Evolutionary conservation across 2,329 filamentous ascomycete species (phyloP), one percentile per base, ranked within the genome.

Genomic region (Leptographium radiaticola): DNA sequence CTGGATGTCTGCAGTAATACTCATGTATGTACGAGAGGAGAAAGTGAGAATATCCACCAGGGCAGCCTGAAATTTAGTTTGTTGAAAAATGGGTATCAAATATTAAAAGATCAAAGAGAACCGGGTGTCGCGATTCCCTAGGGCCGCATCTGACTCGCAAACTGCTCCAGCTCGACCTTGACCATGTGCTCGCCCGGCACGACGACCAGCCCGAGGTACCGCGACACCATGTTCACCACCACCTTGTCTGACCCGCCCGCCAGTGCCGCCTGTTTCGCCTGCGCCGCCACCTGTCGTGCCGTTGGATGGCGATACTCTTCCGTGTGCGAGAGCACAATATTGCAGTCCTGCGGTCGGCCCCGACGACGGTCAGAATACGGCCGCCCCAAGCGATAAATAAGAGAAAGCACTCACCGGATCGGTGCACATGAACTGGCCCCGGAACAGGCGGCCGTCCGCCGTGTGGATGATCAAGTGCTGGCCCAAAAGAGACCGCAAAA

Each of bases 341-440:
- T 96, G 62, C 80, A 81, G 58, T 95, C 87, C 89, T 95, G 61
- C 25, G 25, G 25, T 25, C 25, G 25, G 25, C 25, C 25, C 25
- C 25, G 25, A 2, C 10, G 4, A 6, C 34, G 54, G n/a, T 33
- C 39, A 39, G 39, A 13, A 42, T 31, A 51, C n/a, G 31, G 31
- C 30, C 30, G 20, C n/a, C 1, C 34, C 38, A 44, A 25, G 20
- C 2, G 15, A 6, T 39, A 31, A 8, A 43, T 39, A 53, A 43
- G 56, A 49, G 18, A 12, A 16, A 42, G 34, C 15, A 43, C 53
- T 12, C 10, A 94, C 89, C 56, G 86, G 82, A 72, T 98, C 93
- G 34, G 90, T 96, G 72, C 93, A 98, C 70, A 94, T 96, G 71
- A 98, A 87, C 59, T 83, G 77, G 20, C 93, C 93, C 53, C 89